Percentiles rank a stretch among this genome's conserved stretches.
phyloP scores from a whole-genome alignment of 257 asterid genomes.

The Buddleja alternifolia region DNA sequence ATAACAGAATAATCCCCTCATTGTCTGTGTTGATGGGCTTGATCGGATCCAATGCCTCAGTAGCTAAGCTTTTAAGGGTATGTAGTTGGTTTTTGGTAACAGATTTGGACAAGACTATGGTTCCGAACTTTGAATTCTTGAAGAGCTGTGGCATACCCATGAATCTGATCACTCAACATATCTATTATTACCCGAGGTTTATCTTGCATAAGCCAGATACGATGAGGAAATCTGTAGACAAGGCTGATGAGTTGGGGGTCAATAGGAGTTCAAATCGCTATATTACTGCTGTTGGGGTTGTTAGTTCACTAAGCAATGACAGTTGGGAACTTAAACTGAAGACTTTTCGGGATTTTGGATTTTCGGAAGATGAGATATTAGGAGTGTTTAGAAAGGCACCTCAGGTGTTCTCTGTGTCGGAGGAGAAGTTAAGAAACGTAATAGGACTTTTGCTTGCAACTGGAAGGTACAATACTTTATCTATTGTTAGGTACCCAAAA shows the following conservation, averaged over 20 bases:
- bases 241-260: constrained; percentile 42
- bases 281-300: constrained; percentile 32
- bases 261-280: constrained; percentile 33
- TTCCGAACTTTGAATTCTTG: constrained; percentile 45
- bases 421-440: constrained; percentile 34
- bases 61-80: constrained; percentile 29
- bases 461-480: constrained; percentile 30
- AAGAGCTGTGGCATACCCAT: constrained; percentile 43
- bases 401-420: constrained; percentile 27
- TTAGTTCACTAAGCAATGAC: constrained; percentile 32
- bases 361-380: constrained; percentile 38
- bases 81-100: constrained; percentile 30
- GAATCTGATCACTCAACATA: constrained; percentile 17
- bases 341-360: constrained; percentile 36
- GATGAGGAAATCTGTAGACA: constrained; percentile 31
- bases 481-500: constrained; percentile 28
- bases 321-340: constrained; percentile 42
- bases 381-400: constrained; percentile 33
- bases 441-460: constrained; percentile 35
- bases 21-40: constrained; percentile 31
- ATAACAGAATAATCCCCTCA: constrained; percentile 27
- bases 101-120: constrained; percentile 36
- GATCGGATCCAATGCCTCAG: constrained; percentile 37
- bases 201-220: constrained; percentile 32
- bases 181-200: constrained; percentile 35